A percentile compares a stretch with the other conserved stretches of the same genome.
phyloP scores from a whole-genome alignment of 2,329 filamentous ascomycete genomes.

The Rutstroemia sp. region DNA sequence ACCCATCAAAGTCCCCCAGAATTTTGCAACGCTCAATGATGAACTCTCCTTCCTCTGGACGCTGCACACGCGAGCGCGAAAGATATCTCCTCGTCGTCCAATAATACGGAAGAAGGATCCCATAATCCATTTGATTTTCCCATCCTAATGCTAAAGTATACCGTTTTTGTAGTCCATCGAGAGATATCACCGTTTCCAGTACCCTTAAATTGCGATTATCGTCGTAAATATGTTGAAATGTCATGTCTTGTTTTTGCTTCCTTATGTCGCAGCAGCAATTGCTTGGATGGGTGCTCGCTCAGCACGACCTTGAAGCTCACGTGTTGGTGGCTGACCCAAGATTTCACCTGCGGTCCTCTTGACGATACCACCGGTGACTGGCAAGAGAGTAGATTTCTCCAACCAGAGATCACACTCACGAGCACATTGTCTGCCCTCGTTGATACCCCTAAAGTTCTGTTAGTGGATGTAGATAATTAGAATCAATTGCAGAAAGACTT shows the following conservation, averaged over 20 bases:
- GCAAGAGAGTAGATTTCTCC: conserved; percentile 69
- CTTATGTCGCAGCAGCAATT: conserved; percentile 21
- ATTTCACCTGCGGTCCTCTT: conserved; percentile 73
- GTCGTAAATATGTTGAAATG: not conserved
- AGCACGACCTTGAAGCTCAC: conserved; percentile 16
- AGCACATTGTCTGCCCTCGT: conserved; percentile 88
- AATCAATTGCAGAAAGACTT: conserved; percentile 34
- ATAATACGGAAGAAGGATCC: not conserved
- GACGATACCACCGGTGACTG: conserved; percentile 87
- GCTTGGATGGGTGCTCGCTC: conserved; percentile 21
- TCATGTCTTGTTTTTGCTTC: not conserved
- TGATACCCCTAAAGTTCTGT: conserved; percentile 66
- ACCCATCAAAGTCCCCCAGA: not conserved
- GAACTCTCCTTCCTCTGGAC: not conserved
- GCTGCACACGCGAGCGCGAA: not conserved
- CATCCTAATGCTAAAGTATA: conserved; percentile 3
- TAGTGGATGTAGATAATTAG: conserved; percentile 25
- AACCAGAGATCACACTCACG: conserved; percentile 88
- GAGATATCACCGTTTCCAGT: not conserved
- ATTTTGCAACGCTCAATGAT: not conserved
- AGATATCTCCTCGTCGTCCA: not conserved
- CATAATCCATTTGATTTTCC: conserved; percentile 1
- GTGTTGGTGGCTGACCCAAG: conserved; percentile 30
- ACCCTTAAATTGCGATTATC: not conserved
- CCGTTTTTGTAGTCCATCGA: conserved; percentile 3